Evolutionary conservation across 208 protist species (phyloP).

Genomic region (Trypanosoma avium): DNA sequence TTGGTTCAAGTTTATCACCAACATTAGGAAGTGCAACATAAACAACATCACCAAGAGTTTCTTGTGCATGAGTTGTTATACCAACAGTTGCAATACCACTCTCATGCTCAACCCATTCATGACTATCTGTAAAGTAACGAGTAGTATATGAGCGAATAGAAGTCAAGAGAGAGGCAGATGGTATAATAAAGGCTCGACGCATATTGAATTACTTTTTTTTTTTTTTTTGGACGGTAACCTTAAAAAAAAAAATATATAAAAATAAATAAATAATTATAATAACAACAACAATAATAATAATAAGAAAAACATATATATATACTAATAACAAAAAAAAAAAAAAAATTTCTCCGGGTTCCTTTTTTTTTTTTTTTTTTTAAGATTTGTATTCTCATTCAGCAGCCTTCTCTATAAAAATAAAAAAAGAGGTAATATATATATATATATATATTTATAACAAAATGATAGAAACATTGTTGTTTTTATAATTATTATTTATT

Average conservation of each 20-base stretch:
- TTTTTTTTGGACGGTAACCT: neutral
- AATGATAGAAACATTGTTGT: too few relatives aligned
- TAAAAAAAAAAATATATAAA: constrained; percentile 12
- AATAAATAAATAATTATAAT: constrained; percentile 14
- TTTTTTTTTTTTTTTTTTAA: too few relatives aligned
- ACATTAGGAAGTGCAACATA: constrained; percentile 90
- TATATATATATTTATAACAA: neutral
- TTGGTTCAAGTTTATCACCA: constrained; percentile 69
- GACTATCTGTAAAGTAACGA: constrained; percentile 86
- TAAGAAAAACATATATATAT: neutral
- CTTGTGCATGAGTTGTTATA: constrained; percentile 86
- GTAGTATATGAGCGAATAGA: constrained; percentile 63
- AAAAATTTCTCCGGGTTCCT: too few relatives aligned
- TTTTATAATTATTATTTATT: too few relatives aligned
- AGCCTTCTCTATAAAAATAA: too few relatives aligned
- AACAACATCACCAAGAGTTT: constrained; percentile 90
- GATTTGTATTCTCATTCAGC: too few relatives aligned
- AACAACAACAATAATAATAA: neutral
- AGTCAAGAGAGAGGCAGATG: constrained; percentile 29
- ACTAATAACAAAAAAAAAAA: too few relatives aligned
- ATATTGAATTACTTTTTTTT: constrained; percentile 30
- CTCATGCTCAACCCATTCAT: constrained; percentile 88
- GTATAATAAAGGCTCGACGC: constrained; percentile 41
- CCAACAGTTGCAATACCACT: constrained; percentile 74
- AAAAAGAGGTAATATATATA: neutral